A percentile compares a stretch with the other conserved stretches of the same genome.
Evolutionary conservation across 2,329 filamentous ascomycete species (phyloP).

Genomic region (Massarina eburnea): DNA sequence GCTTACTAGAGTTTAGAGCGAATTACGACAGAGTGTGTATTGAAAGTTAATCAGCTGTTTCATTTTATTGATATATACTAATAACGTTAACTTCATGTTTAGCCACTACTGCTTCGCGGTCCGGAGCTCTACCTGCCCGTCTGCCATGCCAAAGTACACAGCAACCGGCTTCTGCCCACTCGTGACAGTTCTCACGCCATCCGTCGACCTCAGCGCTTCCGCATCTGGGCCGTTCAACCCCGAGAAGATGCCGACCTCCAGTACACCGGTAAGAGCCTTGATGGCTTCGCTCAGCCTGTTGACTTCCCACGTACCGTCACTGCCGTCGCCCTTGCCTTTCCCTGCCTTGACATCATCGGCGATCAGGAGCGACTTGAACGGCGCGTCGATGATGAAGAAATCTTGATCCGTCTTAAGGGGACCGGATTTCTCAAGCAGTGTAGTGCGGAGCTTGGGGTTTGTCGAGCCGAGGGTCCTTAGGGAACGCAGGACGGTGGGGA

Average conservation of each 20-base stretch:
- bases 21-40: too few species aligned
- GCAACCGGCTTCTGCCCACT: slow-evolving; percentile 85
- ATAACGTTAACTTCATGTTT: too few species aligned
- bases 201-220: slow-evolving; percentile 46
- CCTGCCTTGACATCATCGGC: slow-evolving; percentile 54
- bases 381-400: slow-evolving; percentile 90
- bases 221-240: slow-evolving; percentile 76
- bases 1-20: too few species aligned
- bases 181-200: slow-evolving; percentile 37
- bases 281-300: slow-evolving; percentile 71
- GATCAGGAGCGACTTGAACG: slow-evolving; percentile 74
- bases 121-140: slow-evolving; percentile 48
- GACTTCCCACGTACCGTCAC: slow-evolving; percentile 76
- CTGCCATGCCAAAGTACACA: slow-evolving; percentile 91
- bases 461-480: slow-evolving; percentile 73
- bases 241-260: slow-evolving; percentile 90
- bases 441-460: slow-evolving; percentile 70
- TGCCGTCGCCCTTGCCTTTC: slow-evolving; percentile 54
- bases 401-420: slow-evolving; percentile 84
- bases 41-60: too few species aligned
- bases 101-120: slow-evolving; percentile 23
- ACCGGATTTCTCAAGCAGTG: slow-evolving; percentile 75
- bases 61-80: too few species aligned
- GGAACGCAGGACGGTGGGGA: slow-evolving; percentile 72
- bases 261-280: slow-evolving; percentile 79